Evolutionary conservation across 1,284 basidiomycete genomes (phyloP).

Genomic region (Cutaneotrichosporon sp.): DNA sequence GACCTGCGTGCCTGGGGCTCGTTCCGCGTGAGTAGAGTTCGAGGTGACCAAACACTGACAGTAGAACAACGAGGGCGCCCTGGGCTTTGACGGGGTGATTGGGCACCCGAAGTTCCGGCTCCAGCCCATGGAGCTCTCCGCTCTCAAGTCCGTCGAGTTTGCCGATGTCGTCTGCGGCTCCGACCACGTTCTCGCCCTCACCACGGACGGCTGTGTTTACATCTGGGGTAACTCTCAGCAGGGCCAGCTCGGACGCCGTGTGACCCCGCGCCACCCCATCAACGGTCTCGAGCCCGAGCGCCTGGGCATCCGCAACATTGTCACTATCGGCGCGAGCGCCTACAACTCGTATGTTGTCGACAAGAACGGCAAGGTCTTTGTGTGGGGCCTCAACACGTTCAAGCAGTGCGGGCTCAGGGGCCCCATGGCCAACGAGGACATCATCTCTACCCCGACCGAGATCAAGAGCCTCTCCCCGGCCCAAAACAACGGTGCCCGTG

Average conservation of each 20-base stretch:
- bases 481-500: slow-evolving; percentile 66
- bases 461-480: slow-evolving; percentile 68
- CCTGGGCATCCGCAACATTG: slow-evolving; percentile 73
- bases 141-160: slow-evolving; percentile 57
- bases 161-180: slow-evolving; percentile 74
- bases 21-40: slow-evolving; percentile 69
- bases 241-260: slow-evolving; percentile 80
- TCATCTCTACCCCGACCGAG: slow-evolving; percentile 68
- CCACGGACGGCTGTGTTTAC: slow-evolving; percentile 78
- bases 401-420: slow-evolving; percentile 62
- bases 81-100: slow-evolving; percentile 74
- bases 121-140: slow-evolving; percentile 54
- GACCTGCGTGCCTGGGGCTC: slow-evolving; percentile 87
- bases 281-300: slow-evolving; percentile 74
- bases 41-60: neutral
- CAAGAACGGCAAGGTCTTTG: slow-evolving; percentile 76
- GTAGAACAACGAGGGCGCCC: slow-evolving; percentile 71
- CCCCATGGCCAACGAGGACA: slow-evolving; percentile 51
- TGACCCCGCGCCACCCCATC: slow-evolving; percentile 78
- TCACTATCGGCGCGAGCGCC: slow-evolving; percentile 73
- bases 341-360: slow-evolving; percentile 90
- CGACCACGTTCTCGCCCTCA: slow-evolving; percentile 85
- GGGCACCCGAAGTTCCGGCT: slow-evolving; percentile 54
- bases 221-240: slow-evolving; percentile 80
- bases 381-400: slow-evolving; percentile 86